Conservation (phyloP, 345 rosid species). For the Streptanthus diversifolius region DNA sequence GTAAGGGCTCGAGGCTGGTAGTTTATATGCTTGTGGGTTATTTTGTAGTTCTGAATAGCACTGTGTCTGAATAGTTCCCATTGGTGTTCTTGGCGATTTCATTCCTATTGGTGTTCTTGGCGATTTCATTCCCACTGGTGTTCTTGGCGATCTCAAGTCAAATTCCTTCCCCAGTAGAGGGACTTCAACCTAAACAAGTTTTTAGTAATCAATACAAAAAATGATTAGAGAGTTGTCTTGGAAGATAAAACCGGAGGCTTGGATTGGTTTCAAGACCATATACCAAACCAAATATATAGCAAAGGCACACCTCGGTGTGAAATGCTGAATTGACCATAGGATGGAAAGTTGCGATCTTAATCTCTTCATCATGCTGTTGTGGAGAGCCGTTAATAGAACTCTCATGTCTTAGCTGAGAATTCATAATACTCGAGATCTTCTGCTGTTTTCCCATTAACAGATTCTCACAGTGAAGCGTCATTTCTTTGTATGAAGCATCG, state of each 20-base stretch:
- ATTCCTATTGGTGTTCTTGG: conserved; percentile 19
- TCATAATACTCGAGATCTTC: conserved; percentile 77
- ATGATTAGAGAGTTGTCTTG: neutral
- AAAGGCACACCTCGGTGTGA: conserved; percentile 28
- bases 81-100: conserved; percentile 23
- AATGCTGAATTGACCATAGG: conserved; percentile 26
- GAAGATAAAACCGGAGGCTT: no score
- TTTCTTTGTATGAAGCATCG: conserved; percentile 76
- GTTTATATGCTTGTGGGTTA: conserved; percentile 17
- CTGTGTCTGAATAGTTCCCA: conserved; percentile 31
- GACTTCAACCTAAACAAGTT: conserved; percentile 50
- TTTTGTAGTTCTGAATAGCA: conserved; percentile 31
- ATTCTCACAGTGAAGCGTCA: conserved; percentile 80
- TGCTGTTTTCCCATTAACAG: conserved; percentile 73
- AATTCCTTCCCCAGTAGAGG: conserved; percentile 41
- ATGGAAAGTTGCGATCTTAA: conserved; percentile 29
- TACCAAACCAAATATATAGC: no score
- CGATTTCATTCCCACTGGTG: conserved; percentile 17
- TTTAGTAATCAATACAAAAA: neutral
- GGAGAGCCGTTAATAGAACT: conserved; percentile 37
- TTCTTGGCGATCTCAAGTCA: conserved; percentile 27
- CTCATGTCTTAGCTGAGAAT: conserved; percentile 52
- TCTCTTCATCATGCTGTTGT: conserved; percentile 35
- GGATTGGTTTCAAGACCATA: no score
- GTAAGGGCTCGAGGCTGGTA: conserved; percentile 40